Evolutionary conservation across 106 monocot species (phyloP), one percentile per base, ranked within the genome.

Genomic region (Vanilla planifolia): DNA sequence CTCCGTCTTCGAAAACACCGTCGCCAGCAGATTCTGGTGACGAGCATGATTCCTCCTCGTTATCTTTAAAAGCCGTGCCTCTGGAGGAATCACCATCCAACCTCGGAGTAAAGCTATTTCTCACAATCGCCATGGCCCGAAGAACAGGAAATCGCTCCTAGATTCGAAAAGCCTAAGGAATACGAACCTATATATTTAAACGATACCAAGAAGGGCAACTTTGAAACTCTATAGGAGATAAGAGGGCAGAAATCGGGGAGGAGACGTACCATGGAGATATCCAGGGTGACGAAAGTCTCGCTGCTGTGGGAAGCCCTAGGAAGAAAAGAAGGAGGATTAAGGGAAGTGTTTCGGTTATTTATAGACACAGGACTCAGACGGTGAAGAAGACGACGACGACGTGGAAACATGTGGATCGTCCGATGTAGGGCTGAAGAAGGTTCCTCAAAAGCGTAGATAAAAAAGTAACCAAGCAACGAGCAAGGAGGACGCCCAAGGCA

Each of bases 341-440:
- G 50, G 35, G 50, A 42, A 63, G 48, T 27, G 41, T 29, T 15
- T 60, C 14, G 60, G 30, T 48, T 60, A 61, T 27, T 42, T 60
- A 61, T 2, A 26, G 35, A 61, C 14, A 41, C 1, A 5, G 37
- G 25, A 14, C n/a, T 21, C 29, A 25, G 42, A 28, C 26, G 16
- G 48, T 36, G 37, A 44, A 43, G 65, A 44, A 33, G 80, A 77
- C 61, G 85, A 80, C 42, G 80, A 77, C 1, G 81, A 81, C 81
- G 84, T 84, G 80, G 84, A 71, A 13, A 42, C 64, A 7, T 66
- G 62, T 55, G 77, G 64, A 43, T 59, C 89, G 89, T 89, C 69
- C 20, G 80, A 84, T 80, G 65, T 5, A 34, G 17, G 28, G 59
- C 2, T 9, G 73, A 42, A 37, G 69, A 60, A 48, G 37, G 52